Evolutionary conservation across 192 early-diverging fungal species (phyloP), one percentile per base, ranked within the genome.

Genomic region (Mycoemilia scoparia): DNA sequence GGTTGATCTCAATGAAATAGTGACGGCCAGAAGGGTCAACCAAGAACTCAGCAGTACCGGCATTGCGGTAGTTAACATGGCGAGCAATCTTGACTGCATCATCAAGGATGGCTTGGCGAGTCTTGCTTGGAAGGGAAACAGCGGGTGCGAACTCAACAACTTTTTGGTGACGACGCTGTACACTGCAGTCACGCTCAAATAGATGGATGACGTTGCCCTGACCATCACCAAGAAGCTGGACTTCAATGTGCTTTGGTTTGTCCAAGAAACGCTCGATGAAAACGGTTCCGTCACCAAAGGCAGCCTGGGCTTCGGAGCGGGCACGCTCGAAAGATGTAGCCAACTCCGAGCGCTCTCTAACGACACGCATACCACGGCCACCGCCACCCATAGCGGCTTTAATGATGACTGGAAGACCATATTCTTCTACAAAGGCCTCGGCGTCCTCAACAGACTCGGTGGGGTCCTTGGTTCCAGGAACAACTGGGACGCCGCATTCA

Each of bases 1-100:
- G 87, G 54, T 97, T 93, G 47, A 93, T 84, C 64, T 97, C 92
- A 37, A 97, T 90, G 43, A 97, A 97, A 71, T 93, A 97, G 65
- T 90, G 76, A 30, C 71, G 70, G 46, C 79, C 74, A 37, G 86
- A 67, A 31, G 56, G 42, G 50, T 93, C 89, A 1, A 92, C 84
- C 40, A 97, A 70, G 67, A 93, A 97, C 54, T 97, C 92, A 22
- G 83, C 92, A 0, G 92, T 97, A 38, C 92, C 92, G 13, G 92
- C 92, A 54, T 90, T 93, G 54, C 77, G 69, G 69, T 97, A 97
- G 45, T 77, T 74, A 37, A 82, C 81, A 36, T 66, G 59, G 43
- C 79, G 73, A 23, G 89, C 87, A 38, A 97, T 69, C 62, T 82
- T 88, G 52, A 92, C 72, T 6, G 89, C 92, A 63, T 92, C 87